A percentile compares a stretch with the other conserved stretches of the same genome.
phyloP scores from a whole-genome alignment of 805 yeast species.

The Gaillardinia entomophila region DNA sequence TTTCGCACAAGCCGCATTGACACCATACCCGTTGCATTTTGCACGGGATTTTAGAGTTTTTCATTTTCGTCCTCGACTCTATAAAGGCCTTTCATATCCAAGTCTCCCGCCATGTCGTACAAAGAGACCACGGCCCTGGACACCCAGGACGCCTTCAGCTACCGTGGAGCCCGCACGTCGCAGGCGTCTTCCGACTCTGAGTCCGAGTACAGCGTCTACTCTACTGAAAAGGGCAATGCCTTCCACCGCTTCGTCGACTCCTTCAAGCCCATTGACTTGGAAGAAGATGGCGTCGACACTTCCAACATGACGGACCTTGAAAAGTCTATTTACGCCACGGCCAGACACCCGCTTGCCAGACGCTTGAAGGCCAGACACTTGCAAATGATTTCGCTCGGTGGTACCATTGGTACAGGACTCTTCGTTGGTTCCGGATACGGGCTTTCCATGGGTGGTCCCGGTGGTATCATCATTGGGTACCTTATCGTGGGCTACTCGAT shows the following conservation, averaged over 20 bases:
- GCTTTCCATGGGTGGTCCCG: constrained; percentile 14
- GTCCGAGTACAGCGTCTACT: neutral
- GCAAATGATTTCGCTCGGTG: constrained; percentile 25
- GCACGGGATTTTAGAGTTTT: too few species aligned
- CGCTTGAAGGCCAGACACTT: constrained; percentile 32
- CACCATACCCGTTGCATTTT: too few species aligned
- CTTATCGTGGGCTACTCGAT: constrained; percentile 13
- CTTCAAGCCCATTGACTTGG: constrained; percentile 33
- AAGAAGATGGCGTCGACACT: constrained; percentile 35
- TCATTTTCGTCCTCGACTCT: too few species aligned
- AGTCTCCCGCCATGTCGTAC: too few species aligned
- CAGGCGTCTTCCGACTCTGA: too few species aligned
- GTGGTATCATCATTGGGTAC: constrained; percentile 13
- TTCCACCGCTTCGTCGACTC: constrained; percentile 24
- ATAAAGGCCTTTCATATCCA: too few species aligned
- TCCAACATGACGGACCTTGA: constrained; percentile 33
- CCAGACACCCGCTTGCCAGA: constrained; percentile 40
- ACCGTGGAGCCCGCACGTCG: neutral
- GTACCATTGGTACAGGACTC: constrained; percentile 17
- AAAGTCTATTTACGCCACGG: constrained; percentile 32
- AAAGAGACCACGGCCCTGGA: neutral
- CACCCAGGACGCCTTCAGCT: neutral
- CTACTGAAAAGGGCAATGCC: constrained; percentile 9
- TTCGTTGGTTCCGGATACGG: constrained; percentile 14
- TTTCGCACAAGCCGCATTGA: too few species aligned